Percentiles rank a stretch among this genome's conserved stretches.
Evolutionary conservation across 768 basidiomycete genomes (phyloP).

Genomic region (Mrakia blollopis): DNA sequence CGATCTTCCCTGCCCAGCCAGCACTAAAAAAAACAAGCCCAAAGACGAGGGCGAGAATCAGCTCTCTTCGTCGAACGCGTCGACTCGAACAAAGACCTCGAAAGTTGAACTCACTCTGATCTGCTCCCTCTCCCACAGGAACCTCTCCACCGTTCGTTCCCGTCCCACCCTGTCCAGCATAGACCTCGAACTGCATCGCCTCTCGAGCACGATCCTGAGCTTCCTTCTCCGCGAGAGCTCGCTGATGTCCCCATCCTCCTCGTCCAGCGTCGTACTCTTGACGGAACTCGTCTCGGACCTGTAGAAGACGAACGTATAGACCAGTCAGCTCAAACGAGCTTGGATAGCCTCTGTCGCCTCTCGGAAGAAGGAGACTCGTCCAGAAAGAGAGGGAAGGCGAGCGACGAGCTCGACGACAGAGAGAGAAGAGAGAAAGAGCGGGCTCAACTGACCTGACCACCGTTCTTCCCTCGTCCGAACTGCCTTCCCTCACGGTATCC

Average conservation of each 20-base stretch:
- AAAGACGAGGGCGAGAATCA: not conserved
- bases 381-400: not conserved
- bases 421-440: not conserved
- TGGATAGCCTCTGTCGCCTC: not conserved
- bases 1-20: slow-evolving; percentile 5
- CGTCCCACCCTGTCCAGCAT: slow-evolving; percentile 49
- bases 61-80: not conserved
- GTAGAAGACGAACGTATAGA: not conserved
- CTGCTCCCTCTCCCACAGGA: slow-evolving; percentile 29
- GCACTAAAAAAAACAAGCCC: not conserved
- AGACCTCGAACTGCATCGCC: slow-evolving; percentile 78
- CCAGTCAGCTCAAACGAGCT: too few species aligned
- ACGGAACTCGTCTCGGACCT: slow-evolving; percentile 88
- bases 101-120: slow-evolving; percentile 24
- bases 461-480: slow-evolving; percentile 94
- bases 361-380: too few species aligned
- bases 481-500: slow-evolving; percentile 96
- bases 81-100: not conserved
- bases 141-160: slow-evolving; percentile 30
- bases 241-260: slow-evolving; percentile 79
- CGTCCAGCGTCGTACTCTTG: slow-evolving; percentile 96
- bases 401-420: slow-evolving; percentile 20
- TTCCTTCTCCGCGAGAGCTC: slow-evolving; percentile 66
- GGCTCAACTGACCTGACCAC: slow-evolving; percentile 63
- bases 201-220: slow-evolving; percentile 56